Base-by-base conservation (phyloP, 2,329 filamentous ascomycete genomes). In the Trichoderma sp. region DNA sequence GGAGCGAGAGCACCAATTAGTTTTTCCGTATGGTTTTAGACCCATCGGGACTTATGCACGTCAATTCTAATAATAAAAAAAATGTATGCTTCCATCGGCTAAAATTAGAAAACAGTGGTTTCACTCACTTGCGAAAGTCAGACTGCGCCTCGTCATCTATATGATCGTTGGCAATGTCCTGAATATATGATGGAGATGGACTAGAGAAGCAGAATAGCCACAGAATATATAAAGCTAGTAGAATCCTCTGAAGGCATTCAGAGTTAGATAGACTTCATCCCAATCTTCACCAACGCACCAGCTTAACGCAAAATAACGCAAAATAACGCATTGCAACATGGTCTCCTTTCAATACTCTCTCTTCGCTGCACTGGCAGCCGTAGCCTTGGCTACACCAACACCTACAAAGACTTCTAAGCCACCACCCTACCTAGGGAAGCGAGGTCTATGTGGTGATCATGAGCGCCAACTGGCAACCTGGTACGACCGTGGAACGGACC, bases 401-500 rank as follows among this genome's bases (percentile, higher is more conserved):
- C 58, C 58, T 17, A 61, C 58, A 29, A 34, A 15, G 32, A 61
- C 58, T 34, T 50, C 29, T 12, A 34, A 61, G 19, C 13, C 6
- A 13, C n/a, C 39, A 48, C n/a, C 1, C 22, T 2, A 6, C 8
- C 8, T 60, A 0, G 37, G 19, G 5, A 35, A 35, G 2, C 58
- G 58, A 10, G 39, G 12, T 3, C 15, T 25, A 4, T 50, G 39
- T 5, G 7, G 10, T n/a, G 29, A 50, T 48, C 58, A 61, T 48
- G 29, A 48, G 10, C 25, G 35, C 15, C 58, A 61, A 17, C 12
- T 61, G 22, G 58, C 58, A 34, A 50, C 39, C 10, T 61, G 58
- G 58, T 61, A 61, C 27, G 58, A 61, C n/a, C 27, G 19, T 13
- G 58, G 39, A 12, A 61, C 58, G 1, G 58, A 50, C 39, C 58